Evolutionary conservation across 202 grass and related monocot genomes (phyloP).

Genomic region (Setaria viridis): DNA sequence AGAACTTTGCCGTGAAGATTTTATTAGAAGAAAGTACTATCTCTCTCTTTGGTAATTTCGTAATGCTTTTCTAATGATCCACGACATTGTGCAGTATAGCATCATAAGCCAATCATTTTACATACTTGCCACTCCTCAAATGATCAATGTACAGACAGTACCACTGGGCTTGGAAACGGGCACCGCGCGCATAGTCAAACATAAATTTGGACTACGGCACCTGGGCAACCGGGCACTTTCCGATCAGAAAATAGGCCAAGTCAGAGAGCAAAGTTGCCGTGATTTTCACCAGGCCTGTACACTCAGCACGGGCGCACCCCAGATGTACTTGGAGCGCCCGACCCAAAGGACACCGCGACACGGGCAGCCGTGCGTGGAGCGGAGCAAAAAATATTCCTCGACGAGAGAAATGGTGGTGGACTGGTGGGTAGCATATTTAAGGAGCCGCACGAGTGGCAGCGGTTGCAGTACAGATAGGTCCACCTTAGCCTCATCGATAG

Average conservation of each 20-base stretch:
- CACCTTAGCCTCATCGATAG: constrained; percentile 48
- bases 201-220: background rate
- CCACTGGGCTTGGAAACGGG: too few relatives aligned
- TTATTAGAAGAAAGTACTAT: too few relatives aligned
- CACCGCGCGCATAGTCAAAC: too few relatives aligned
- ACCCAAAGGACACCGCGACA: constrained; percentile 29
- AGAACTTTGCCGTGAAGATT: too few relatives aligned
- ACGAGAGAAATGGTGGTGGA: background rate
- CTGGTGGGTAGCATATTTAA: constrained; percentile 52
- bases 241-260: background rate
- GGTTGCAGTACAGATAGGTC: constrained; percentile 53
- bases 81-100: too few relatives aligned
- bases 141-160: too few relatives aligned
- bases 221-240: constrained; percentile 9
- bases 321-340: constrained; percentile 34
- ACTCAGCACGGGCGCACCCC: background rate
- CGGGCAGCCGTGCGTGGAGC: constrained; percentile 22
- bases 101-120: background rate
- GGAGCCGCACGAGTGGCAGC: constrained; percentile 69
- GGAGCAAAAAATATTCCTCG: constrained; percentile 42
- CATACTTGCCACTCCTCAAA: too few relatives aligned
- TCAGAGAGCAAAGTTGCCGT: constrained; percentile 40
- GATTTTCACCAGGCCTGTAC: background rate
- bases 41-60: too few relatives aligned
- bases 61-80: too few relatives aligned